Evolutionary conservation across 2,329 filamentous ascomycete species (phyloP).

Genomic region (Trichoderma pleuroti): DNA sequence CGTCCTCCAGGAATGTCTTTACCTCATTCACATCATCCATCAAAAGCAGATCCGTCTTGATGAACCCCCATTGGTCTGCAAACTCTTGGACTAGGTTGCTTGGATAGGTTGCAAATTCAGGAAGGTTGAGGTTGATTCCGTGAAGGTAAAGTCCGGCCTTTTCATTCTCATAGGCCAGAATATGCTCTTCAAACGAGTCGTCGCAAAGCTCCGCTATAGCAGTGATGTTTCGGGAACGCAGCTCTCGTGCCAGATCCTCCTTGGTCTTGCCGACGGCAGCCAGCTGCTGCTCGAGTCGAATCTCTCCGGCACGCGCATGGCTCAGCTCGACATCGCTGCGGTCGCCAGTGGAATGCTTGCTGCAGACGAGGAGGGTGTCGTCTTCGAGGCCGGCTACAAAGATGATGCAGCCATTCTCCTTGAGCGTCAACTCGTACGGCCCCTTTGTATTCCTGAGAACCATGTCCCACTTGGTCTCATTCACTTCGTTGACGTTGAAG

Average conservation of each 20-base stretch:
- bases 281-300: conserved; percentile 77
- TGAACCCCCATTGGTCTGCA: conserved; percentile 89
- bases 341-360: conserved; percentile 91
- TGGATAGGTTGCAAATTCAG: conserved; percentile 83
- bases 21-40: conserved; percentile 73
- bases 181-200: conserved; percentile 94
- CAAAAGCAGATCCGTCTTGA: conserved; percentile 75
- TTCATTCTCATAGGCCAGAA: conserved; percentile 80
- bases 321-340: conserved; percentile 69
- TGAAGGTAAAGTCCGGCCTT: conserved; percentile 90
- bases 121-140: conserved; percentile 93
- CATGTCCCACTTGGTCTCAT: conserved; percentile 76
- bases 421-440: conserved; percentile 92
- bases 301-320: conserved; percentile 81
- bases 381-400: conserved; percentile 92
- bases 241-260: conserved; percentile 69
- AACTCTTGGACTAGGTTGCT: conserved; percentile 82
- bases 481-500: conserved; percentile 87
- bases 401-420: conserved; percentile 99
- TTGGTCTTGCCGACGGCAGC: conserved; percentile 72
- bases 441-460: conserved; percentile 73
- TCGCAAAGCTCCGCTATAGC: conserved; percentile 96
- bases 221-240: conserved; percentile 81
- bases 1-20: conserved; percentile 75
- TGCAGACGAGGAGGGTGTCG: conserved; percentile 89